These are phyloP conservation scores for Carpinus fangiana DNA, from an alignment of 306 rosid genomes.

Conservation along the genomic window DNA sequence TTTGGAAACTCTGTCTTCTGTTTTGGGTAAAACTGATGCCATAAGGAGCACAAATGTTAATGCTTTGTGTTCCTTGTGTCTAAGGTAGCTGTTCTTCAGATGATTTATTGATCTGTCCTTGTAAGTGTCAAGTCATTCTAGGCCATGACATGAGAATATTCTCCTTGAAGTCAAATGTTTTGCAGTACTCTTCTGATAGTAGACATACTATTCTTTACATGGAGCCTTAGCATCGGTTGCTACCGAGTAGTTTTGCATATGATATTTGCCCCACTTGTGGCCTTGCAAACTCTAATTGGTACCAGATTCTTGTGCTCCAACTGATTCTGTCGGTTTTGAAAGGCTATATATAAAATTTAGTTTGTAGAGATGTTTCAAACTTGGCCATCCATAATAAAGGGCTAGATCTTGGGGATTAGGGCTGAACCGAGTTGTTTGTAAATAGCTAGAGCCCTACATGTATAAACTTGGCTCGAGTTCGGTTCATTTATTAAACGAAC, in stretches of 20 bases:
- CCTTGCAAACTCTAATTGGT: background rate
- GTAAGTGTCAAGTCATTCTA: constrained; percentile 13
- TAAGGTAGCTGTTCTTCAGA: constrained; percentile 21
- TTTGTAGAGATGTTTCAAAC: background rate
- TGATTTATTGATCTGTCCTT: constrained; percentile 22
- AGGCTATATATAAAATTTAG: background rate
- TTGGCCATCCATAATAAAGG: background rate
- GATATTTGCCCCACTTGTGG: background rate
- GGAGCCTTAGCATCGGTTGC: background rate
- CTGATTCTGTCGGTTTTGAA: background rate
- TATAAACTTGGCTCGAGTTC: too few relatives aligned
- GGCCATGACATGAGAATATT: constrained; percentile 6
- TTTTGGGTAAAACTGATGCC: constrained; percentile 31
- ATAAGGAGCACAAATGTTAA: constrained; percentile 36
- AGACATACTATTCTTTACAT: background rate
- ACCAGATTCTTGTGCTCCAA: background rate
- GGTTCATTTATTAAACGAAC: too few relatives aligned
- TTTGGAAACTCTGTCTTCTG: constrained; percentile 34
- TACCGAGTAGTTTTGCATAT: background rate
- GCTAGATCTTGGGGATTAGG: background rate
- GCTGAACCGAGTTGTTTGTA: too few relatives aligned
- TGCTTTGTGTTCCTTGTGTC: constrained; percentile 39
- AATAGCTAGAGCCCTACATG: background rate
- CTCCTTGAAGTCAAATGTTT: constrained; percentile 7
- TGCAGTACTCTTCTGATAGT: background rate